Evolutionary conservation across 2,329 filamentous ascomycete genomes (phyloP), one percentile per base, ranked within the genome.

Genomic region (Pleoardoris graminearum): DNA sequence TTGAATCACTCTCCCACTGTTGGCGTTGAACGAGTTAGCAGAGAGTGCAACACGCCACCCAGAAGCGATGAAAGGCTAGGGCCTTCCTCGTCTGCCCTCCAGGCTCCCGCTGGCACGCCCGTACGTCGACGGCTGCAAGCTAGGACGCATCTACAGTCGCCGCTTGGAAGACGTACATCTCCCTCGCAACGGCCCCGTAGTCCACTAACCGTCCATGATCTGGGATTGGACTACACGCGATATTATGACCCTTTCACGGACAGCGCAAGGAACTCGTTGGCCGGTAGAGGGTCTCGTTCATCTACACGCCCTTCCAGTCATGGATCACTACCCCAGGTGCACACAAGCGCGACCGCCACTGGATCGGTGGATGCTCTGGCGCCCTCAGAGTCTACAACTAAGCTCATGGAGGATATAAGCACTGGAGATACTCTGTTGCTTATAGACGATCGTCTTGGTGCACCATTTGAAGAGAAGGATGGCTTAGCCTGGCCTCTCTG

Each of bases 361-460:
- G 43, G 21, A 7, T 17, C n/a, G n/a, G 12, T 48, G 0, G 68
- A 70, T 43, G 62, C 67, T 1, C 69, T 70, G 51, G 68, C 68
- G 11, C 69, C 69, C 16, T 62, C 60, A 32, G 55, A 61, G 5
- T 70, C 70, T 2, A 62, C 62, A 7, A 66, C 67, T 4, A 67
- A 57, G 14, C 50, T 69, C 33, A 56, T 60, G 23, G 41, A 50
- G 3, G 49, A 68, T 12, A 55, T 53, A 33, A 63, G 71, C 29
- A 39, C 58, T 0, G 67, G 71, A 39, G 68, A 62, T 49, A 60
- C 64, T 35, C 70, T 72, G 53, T 73, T 76, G 54, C 70, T 75
- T 22, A 60, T 80, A 10, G 77, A 82, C 60, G 79, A 82, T 58
- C 70, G 78, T 27, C 63, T 82, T 11, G 72, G 68, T 16, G 76